Conservation (phyloP, 371 early-diverging fungal genomes). For the Polyrhizophydium stewartii region DNA sequence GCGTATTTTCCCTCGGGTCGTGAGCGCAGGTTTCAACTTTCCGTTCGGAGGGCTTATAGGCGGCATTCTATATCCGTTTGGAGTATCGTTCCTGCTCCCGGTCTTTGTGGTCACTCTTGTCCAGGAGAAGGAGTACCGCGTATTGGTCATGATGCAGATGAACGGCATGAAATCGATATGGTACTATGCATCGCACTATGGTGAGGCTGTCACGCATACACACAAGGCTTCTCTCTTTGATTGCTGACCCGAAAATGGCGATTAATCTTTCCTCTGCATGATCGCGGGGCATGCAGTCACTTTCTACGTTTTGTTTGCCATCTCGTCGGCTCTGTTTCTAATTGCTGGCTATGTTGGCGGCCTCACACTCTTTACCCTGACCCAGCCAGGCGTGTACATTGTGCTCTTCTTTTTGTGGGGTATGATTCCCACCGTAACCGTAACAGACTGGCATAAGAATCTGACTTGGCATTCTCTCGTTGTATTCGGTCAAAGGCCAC, state of each 20-base stretch:
- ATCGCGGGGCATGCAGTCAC: too few relatives aligned
- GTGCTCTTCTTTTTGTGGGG: conserved; percentile 65
- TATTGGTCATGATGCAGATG: conserved; percentile 71
- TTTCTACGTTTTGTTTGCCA: conserved; percentile 52
- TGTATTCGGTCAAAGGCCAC: too few relatives aligned
- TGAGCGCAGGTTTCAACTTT: conserved; percentile 27
- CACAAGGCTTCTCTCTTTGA: background rate
- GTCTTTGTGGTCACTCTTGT: conserved; percentile 65
- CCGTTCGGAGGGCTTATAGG: conserved; percentile 52
- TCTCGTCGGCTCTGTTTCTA: conserved; percentile 51
- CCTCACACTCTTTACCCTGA: conserved; percentile 55
- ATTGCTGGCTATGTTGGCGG: conserved; percentile 43
- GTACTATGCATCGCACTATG: conserved; percentile 60
- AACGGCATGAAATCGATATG: conserved; percentile 56
- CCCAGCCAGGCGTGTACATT: conserved; percentile 44
- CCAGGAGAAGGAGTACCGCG: conserved; percentile 63
- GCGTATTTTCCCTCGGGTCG: conserved; percentile 48
- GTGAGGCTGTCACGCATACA: too few relatives aligned
- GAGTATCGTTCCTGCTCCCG: conserved; percentile 63
- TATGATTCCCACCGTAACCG: conserved; percentile 40
- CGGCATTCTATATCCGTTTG: conserved; percentile 62
- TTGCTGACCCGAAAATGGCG: too few relatives aligned
- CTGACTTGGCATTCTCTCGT: too few relatives aligned
- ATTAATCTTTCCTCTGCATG: too few relatives aligned
- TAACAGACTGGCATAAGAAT: too few relatives aligned